Conservation (phyloP, 2,329 filamentous ascomycete genomes). For the Alternaria arborescens region DNA sequence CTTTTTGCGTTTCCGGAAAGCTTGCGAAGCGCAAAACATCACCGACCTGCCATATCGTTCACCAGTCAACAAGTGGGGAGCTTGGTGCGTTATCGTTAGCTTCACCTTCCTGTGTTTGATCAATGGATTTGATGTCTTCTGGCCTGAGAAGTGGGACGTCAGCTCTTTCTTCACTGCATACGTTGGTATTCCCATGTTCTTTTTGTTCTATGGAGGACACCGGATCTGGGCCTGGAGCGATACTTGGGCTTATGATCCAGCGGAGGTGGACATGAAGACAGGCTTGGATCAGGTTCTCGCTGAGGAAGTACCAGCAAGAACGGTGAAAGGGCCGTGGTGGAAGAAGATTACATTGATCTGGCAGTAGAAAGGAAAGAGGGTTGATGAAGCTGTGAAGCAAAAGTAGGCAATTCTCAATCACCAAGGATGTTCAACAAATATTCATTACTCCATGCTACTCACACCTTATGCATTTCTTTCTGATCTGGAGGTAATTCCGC, state of each 20-base stretch:
- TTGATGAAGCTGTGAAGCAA: background rate
- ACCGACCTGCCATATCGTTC: conserved; percentile 63
- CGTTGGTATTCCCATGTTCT: conserved; percentile 70
- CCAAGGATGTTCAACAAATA: background rate
- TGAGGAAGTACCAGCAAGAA: conserved; percentile 44
- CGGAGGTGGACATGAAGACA: conserved; percentile 63
- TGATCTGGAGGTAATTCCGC: background rate
- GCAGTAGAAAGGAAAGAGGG: conserved; percentile 23
- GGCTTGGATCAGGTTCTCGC: conserved; percentile 44
- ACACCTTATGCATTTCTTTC: background rate
- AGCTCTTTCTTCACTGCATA: conserved; percentile 72
- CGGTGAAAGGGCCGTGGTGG: conserved; percentile 29
- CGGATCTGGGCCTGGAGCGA: conserved; percentile 58
- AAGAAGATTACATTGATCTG: conserved; percentile 38
- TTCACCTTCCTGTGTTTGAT: conserved; percentile 72
- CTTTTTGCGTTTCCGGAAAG: conserved; percentile 68
- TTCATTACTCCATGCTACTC: background rate
- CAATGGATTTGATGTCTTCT: conserved; percentile 68
- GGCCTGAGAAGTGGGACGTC: conserved; percentile 64
- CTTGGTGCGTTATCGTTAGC: conserved; percentile 66
- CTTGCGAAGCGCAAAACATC: conserved; percentile 63
- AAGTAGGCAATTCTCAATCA: background rate
- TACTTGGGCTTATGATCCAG: conserved; percentile 60
- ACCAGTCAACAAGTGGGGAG: conserved; percentile 69
- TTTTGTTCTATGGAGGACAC: conserved; percentile 64